Conservation (phyloP, 2,329 filamentous ascomycete species). For the Aspergillus sclerotialis region DNA sequence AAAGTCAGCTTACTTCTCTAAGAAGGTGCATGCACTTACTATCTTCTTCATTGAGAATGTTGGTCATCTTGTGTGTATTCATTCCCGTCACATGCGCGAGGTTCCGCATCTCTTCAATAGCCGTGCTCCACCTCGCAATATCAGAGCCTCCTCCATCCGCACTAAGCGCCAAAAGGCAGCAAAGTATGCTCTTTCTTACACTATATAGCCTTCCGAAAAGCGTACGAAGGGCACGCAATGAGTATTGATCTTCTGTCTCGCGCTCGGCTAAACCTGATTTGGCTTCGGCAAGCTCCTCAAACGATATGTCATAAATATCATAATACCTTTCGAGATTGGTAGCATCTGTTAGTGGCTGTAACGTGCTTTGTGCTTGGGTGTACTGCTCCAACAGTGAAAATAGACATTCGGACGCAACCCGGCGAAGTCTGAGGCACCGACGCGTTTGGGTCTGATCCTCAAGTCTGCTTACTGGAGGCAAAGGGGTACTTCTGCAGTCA, state of each 20-base stretch:
- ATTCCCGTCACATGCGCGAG: conserved; percentile 56
- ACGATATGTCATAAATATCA: conserved; percentile 76
- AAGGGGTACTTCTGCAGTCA: conserved; percentile 64
- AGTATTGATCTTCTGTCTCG: conserved; percentile 70
- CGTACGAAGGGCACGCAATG: conserved; percentile 72
- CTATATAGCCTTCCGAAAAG: conserved; percentile 74
- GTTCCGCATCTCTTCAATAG: conserved; percentile 65
- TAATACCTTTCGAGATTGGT: conserved; percentile 86
- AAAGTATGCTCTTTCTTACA: conserved; percentile 76
- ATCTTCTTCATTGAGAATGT: conserved; percentile 72
- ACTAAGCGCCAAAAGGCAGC: conserved; percentile 80
- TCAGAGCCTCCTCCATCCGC: conserved; percentile 72
- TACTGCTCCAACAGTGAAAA: conserved; percentile 64
- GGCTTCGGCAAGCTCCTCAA: conserved; percentile 66
- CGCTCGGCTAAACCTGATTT: conserved; percentile 55
- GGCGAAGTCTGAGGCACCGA: conserved; percentile 73
- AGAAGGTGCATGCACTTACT: conserved; percentile 44
- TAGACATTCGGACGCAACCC: conserved; percentile 64
- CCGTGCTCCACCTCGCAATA: conserved; percentile 69
- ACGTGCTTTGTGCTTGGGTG: conserved; percentile 58
- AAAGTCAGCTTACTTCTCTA: conserved; percentile 8
- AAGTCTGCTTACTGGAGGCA: conserved; percentile 86
- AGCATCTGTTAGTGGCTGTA: conserved; percentile 69
- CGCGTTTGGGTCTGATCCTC: conserved; percentile 75
- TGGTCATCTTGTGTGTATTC: conserved; percentile 59